phyloP scores from a whole-genome alignment of 108 stramenopile species.

The Cyclostephanos tholiformis region DNA sequence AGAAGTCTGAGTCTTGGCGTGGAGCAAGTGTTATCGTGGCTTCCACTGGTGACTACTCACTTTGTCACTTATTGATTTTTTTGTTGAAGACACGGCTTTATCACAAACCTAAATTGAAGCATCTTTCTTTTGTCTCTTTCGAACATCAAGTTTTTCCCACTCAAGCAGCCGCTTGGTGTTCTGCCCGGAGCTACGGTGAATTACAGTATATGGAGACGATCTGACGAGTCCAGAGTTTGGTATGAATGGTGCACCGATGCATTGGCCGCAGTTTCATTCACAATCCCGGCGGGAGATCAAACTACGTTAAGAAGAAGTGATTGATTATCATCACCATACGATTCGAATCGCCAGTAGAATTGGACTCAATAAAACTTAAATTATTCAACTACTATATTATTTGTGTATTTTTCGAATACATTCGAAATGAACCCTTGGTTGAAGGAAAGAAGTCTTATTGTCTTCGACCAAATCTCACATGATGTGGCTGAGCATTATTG shows the following conservation, averaged over 20 bases:
- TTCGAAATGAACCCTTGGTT: too few relatives aligned
- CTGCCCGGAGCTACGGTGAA: slow-evolving; percentile 64
- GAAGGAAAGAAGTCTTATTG: too few relatives aligned
- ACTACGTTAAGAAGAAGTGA: slow-evolving; percentile 62
- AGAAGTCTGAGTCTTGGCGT: too few relatives aligned
- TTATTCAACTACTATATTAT: too few relatives aligned
- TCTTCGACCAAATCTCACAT: too few relatives aligned
- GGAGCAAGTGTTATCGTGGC: slow-evolving; percentile 99
- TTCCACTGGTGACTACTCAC: slow-evolving; percentile 66
- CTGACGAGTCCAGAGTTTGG: slow-evolving; percentile 82
- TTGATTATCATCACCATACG: too few relatives aligned
- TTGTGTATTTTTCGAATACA: too few relatives aligned
- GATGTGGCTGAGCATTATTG: too few relatives aligned
- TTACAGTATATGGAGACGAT: slow-evolving; percentile 86
- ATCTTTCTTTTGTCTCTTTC: neutral
- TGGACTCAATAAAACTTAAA: too few relatives aligned
- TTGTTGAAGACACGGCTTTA: neutral
- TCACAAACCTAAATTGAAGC: neutral
- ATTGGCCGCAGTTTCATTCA: slow-evolving; percentile 62
- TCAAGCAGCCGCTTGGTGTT: slow-evolving; percentile 80
- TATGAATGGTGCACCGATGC: slow-evolving; percentile 95
- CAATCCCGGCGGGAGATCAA: slow-evolving; percentile 90
- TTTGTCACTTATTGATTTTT: neutral
- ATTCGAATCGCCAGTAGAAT: too few relatives aligned
- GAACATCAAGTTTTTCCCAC: slow-evolving; percentile 75